These are phyloP conservation scores for Hydnum rufescens DNA, from an alignment of 768 basidiomycete genomes.

Conservation along the genomic window DNA sequence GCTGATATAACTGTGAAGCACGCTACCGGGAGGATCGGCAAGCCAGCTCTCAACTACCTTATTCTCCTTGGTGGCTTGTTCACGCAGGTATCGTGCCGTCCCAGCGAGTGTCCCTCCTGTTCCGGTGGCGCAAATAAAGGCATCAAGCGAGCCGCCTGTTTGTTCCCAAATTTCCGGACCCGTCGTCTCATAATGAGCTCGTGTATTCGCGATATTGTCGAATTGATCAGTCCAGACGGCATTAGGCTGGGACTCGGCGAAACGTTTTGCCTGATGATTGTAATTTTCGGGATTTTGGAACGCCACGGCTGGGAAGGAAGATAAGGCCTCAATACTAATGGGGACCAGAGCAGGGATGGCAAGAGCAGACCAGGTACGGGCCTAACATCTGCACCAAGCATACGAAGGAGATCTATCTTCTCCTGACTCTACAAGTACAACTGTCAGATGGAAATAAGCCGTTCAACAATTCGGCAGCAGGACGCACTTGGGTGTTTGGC, in stretches of 20 bases:
- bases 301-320: constrained; percentile 41
- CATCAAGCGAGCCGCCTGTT: constrained; percentile 57
- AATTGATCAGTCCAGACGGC: constrained; percentile 98
- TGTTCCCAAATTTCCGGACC: constrained; percentile 97
- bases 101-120: constrained; percentile 95
- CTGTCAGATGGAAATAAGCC: constrained; percentile 7
- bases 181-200: constrained; percentile 73
- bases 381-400: constrained; percentile 94
- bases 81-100: constrained; percentile 62
- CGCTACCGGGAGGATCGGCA: constrained; percentile 93
- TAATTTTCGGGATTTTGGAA: constrained; percentile 92
- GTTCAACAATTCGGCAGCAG: not conserved
- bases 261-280: constrained; percentile 91
- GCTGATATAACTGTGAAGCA: constrained; percentile 62
- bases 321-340: not conserved
- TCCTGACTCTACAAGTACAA: constrained; percentile 59
- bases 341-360: not conserved
- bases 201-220: constrained; percentile 83
- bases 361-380: constrained; percentile 49
- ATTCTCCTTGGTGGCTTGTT: constrained; percentile 31
- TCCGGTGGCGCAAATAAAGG: constrained; percentile 86
- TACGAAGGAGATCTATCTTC: constrained; percentile 90
- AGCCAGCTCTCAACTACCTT: constrained; percentile 79
- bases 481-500: constrained; percentile 70
- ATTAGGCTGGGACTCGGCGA: constrained; percentile 50